Percentiles rank a stretch among this genome's conserved stretches.
Conservation (phyloP, 1,284 basidiomycete genomes). For the Athelia psychrophila region DNA sequence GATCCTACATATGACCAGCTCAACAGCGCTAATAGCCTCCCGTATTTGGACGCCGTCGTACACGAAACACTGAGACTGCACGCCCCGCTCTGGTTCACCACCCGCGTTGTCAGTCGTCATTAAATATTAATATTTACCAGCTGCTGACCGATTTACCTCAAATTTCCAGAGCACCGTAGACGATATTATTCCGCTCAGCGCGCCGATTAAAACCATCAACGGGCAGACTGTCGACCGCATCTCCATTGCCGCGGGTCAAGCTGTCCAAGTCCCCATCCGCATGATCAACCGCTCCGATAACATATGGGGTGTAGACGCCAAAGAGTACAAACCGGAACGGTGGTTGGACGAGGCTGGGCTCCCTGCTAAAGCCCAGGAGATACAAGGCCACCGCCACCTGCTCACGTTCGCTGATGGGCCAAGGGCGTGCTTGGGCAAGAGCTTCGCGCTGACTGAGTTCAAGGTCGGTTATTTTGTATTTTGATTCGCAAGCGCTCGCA, state of each 20-base stretch:
- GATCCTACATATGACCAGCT: slow-evolving; percentile 41
- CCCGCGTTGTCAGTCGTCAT: slow-evolving; percentile 31
- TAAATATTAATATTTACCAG: neutral
- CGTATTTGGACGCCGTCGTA: slow-evolving; percentile 60
- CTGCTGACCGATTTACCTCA: slow-evolving; percentile 32
- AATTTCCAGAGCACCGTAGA: slow-evolving; percentile 34
- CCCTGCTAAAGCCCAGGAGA: slow-evolving; percentile 23
- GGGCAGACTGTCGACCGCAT: slow-evolving; percentile 28
- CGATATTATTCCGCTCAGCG: slow-evolving; percentile 42
- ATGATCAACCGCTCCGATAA: slow-evolving; percentile 31
- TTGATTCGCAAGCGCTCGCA: neutral
- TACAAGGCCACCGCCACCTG: slow-evolving; percentile 26
- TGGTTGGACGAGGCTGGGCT: slow-evolving; percentile 29
- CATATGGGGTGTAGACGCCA: slow-evolving; percentile 41
- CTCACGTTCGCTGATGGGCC: slow-evolving; percentile 40
- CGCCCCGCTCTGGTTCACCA: slow-evolving; percentile 37
- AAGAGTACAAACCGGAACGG: slow-evolving; percentile 39
- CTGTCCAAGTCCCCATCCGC: slow-evolving; percentile 30
- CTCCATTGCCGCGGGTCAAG: slow-evolving; percentile 35
- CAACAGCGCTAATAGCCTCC: slow-evolving; percentile 28
- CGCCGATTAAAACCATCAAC: slow-evolving; percentile 29
- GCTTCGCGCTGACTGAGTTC: slow-evolving; percentile 27
- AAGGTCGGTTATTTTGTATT: neutral
- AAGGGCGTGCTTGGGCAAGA: slow-evolving; percentile 33
- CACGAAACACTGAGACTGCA: slow-evolving; percentile 45